Evolutionary conservation across 805 yeast species (phyloP), one percentile per base, ranked within the genome.

Genomic region (Candida nemodendra): DNA sequence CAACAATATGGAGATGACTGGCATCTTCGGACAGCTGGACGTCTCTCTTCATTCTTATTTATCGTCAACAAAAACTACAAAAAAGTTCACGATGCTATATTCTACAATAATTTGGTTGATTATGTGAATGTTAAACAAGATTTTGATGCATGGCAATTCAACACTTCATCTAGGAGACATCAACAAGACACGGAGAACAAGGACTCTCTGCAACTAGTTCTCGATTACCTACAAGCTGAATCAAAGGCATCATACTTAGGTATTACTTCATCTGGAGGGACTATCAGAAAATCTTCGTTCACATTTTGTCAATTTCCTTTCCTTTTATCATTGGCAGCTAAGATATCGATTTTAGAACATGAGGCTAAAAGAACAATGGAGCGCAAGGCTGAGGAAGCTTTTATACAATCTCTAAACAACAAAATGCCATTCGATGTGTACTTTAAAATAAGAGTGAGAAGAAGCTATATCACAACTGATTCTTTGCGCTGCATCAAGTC

Each of bases 291-390:
- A 28, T 49, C 59, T 34, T 45, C 45, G 47, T 77, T 75, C 59
- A 72, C 79, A 0, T 79, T 91, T 44, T 90, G 98, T 56, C 84
- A 84, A 46, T 89, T 72, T 48, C 96, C 97, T 2, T 89, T 85
- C 55, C 64, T 88, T 35, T 64, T 91, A 17, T 80, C 95, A 0
- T 61, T 91, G 41, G 96, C 95, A 0, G 74, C 88, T 1, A 91
- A 91, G 58, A 83, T 89, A 2, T 70, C 82, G 0, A 78, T 91
- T 2, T 62, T 91, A 45, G 95, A 86, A 49, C 80, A 85, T 56
- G 96, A 88, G 54, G 88, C 91, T 0, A 74, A 79, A 44, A 62
- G 82, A 32, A 82, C 76, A 36, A 89, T 89, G 96, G 93, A 84
- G 51, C 65, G 83, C 36, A 81, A 83, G 51, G 95, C 95, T 0